A percentile compares a stretch with the other conserved stretches of the same genome.
phyloP scores from a whole-genome alignment of 176 grass and related monocot species.

The Tuctoria greenei region DNA sequence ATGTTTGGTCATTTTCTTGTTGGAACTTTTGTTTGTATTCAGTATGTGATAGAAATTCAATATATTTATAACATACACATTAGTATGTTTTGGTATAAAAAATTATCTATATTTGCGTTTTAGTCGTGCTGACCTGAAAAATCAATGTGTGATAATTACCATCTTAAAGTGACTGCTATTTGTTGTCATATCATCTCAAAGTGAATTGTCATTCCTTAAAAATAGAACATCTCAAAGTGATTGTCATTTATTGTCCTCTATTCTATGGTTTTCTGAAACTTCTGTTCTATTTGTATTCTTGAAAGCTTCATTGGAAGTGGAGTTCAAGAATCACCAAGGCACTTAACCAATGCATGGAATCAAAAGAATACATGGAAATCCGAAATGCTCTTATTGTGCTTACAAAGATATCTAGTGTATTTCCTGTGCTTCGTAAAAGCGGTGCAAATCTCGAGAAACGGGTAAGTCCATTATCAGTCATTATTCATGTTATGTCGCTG shows the following conservation, averaged over 20 bases:
- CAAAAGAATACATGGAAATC: conserved; percentile 99
- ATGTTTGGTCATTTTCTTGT: neutral
- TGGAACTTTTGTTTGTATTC: neutral
- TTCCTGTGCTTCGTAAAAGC: conserved; percentile 85
- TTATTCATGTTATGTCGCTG: conserved; percentile 10
- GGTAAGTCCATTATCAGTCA: conserved; percentile 35
- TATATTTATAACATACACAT: neutral
- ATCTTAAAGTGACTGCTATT: neutral
- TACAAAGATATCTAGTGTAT: conserved; percentile 87
- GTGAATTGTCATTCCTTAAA: too few species aligned
- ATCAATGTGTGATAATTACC: neutral
- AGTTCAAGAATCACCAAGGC: conserved; percentile 84
- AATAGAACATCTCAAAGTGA: too few species aligned
- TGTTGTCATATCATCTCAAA: neutral
- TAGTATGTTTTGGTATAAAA: neutral
- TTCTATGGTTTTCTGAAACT: neutral
- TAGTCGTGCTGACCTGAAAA: conserved; percentile 15
- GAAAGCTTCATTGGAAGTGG: conserved; percentile 91
- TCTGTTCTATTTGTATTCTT: conserved; percentile 36
- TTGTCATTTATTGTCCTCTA: neutral
- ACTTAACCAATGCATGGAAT: conserved; percentile 93
- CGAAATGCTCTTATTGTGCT: conserved; percentile 94
- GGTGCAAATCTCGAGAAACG: conserved; percentile 95
- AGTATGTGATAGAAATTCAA: neutral
- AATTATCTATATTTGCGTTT: conserved; percentile 4